A percentile compares a stretch with the other conserved stretches of the same genome.
Conservation (phyloP, 768 basidiomycete species). For the Boletus bicolor region DNA sequence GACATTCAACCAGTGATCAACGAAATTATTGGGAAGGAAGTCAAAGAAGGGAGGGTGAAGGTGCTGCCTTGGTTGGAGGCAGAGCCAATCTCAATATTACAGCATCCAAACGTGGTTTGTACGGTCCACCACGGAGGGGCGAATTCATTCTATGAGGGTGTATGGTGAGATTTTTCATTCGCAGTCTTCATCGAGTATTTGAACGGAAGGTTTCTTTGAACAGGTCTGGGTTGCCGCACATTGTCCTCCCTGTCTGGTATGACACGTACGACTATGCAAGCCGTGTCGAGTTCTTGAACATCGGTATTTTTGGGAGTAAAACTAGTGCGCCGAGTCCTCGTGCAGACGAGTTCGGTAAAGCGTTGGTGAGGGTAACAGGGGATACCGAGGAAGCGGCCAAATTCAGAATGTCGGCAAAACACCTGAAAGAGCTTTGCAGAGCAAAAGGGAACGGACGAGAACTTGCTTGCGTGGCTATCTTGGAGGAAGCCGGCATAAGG, state of each 20-base stretch:
- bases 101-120: not conserved
- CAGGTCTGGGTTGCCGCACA: constrained; percentile 12
- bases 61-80: constrained; percentile 10
- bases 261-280: constrained; percentile 9
- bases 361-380: constrained; percentile 2
- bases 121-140: constrained; percentile 1
- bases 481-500: not conserved
- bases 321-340: not conserved
- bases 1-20: not conserved
- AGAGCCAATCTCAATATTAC: constrained; percentile 10
- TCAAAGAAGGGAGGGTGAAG: constrained; percentile 9
- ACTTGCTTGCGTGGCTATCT: not conserved
- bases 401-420: constrained; percentile 1
- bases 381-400: constrained; percentile 1
- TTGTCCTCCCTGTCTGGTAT: constrained; percentile 12
- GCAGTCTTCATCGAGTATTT: not conserved
- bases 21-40: not conserved
- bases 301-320: constrained; percentile 7
- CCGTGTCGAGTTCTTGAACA: constrained; percentile 1
- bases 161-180: not conserved
- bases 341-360: constrained; percentile 3
- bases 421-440: not conserved
- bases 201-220: not conserved
- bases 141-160: constrained; percentile 1
- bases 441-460: constrained; percentile 7